phyloP scores from a whole-genome alignment of 1,284 basidiomycete species.

The Tylopilus sp. region DNA sequence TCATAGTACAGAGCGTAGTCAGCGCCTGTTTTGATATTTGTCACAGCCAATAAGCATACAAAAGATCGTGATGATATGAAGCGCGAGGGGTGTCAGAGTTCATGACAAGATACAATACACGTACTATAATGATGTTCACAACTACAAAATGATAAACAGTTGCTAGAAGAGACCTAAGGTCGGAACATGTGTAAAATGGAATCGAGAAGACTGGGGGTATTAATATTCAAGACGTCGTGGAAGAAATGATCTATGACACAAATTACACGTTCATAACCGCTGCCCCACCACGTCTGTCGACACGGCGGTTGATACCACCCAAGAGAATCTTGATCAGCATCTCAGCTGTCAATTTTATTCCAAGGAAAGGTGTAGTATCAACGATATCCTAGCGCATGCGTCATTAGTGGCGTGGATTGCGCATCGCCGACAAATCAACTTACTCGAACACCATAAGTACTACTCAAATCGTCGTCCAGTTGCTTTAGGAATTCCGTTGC shows the following conservation, averaged over 20 bases:
- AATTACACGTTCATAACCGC: conserved; percentile 25
- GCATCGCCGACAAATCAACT: conserved; percentile 1
- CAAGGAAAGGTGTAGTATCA: conserved; percentile 55
- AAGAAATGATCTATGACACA: neutral
- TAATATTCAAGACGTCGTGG: neutral
- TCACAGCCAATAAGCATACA: too few relatives aligned
- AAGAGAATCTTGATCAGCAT: conserved; percentile 54
- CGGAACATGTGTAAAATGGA: too few relatives aligned
- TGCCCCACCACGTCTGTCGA: conserved; percentile 43
- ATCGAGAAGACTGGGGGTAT: neutral
- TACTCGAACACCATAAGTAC: conserved; percentile 38
- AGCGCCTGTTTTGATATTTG: too few relatives aligned
- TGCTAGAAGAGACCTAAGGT: too few relatives aligned
- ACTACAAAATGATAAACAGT: too few relatives aligned
- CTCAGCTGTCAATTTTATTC: conserved; percentile 41
- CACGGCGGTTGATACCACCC: conserved; percentile 56
- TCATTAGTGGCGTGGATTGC: conserved; percentile 1
- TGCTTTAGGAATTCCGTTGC: conserved; percentile 48
- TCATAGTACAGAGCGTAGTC: too few relatives aligned
- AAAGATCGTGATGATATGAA: too few relatives aligned
- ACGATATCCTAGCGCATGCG: conserved; percentile 50
- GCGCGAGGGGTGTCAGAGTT: too few relatives aligned
- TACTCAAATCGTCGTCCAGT: conserved; percentile 49
- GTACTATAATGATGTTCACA: too few relatives aligned
- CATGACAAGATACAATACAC: too few relatives aligned